Percentiles rank a stretch among this genome's conserved stretches.
Evolutionary conservation across 2,329 filamentous ascomycete genomes (phyloP).

Genomic region (Lasiodiplodia hormozganensis): DNA sequence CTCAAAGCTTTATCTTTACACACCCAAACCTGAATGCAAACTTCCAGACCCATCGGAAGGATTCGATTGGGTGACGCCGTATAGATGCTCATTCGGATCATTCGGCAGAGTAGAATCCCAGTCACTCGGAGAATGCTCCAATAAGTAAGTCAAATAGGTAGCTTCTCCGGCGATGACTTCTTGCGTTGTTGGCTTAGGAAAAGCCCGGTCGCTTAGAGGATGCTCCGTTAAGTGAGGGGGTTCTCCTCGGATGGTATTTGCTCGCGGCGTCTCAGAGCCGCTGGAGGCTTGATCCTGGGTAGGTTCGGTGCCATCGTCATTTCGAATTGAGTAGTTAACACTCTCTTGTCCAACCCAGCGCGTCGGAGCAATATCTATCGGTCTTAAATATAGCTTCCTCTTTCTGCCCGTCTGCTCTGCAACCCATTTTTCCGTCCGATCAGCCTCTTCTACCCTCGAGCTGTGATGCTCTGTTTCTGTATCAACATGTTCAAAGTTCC

Average conservation of each 20-base stretch:
- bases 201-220: too few species aligned
- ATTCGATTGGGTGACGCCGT: not conserved
- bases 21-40: not conserved
- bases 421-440: not conserved
- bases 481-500: not conserved
- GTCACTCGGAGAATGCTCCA: not conserved
- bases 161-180: not conserved
- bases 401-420: not conserved
- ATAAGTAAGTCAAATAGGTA: not conserved
- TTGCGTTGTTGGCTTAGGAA: not conserved
- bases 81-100: not conserved
- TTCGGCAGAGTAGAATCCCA: not conserved
- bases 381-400: not conserved
- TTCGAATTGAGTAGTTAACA: not conserved
- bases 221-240: too few species aligned
- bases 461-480: too few species aligned
- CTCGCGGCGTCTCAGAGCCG: not conserved
- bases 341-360: not conserved
- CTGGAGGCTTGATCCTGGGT: not conserved
- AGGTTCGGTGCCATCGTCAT: not conserved
- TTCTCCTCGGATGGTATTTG: not conserved
- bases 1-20: not conserved
- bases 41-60: not conserved
- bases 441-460: too few species aligned
- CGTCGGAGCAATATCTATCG: not conserved